Evolutionary conservation across 495 filamentous ascomycete species (phyloP), one percentile per base, ranked within the genome.

Genomic region (Barbatosphaeria neglecta): DNA sequence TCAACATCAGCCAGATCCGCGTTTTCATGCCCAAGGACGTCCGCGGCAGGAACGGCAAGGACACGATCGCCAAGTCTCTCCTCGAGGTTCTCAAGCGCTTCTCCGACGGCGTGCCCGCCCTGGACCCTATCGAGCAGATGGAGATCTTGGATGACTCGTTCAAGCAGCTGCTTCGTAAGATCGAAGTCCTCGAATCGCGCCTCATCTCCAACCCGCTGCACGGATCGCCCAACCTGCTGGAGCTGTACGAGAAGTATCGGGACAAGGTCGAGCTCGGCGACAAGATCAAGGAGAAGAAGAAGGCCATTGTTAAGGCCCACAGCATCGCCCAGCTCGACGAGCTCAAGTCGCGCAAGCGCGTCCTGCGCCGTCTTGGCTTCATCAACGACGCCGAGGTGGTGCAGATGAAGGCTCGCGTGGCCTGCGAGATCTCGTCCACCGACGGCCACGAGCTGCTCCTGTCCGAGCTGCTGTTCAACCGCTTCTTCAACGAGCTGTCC

Each of bases 111-210:
- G 65, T 97, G 43, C 80, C 92, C 11, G 63, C 88, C 6, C 61
- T 97, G 23, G 92, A 98, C 60, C 93, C 92, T 0, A 80, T 98
- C 43, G 89, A 97, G 58, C 85, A 93, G 56, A 96, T 97, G 92
- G 69, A 75, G 13, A 96, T 98, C 60, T 82, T 70, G 15, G 92
- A 97, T 60, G 86, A 92, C 5, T 80, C 78, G 0, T 97, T 97
- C 69, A 96, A 94, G 72, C 86, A 87, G 56, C 76, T 92, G 3
- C 79, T 96, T 10, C 78, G 90, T 53, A 97, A 95, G 79, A 95
- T 97, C 48, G 93, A 98, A 60, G 85, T 95, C 22, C 76, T 97
- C 6, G 93, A 98, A 61, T 87, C 89, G n/a, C 78, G 83, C 22
- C 69, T 98, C n/a, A 64, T 95, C 6, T 67, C 82, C 11, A 95